Base-by-base conservation (phyloP, 2,329 filamentous ascomycete genomes). In the Aurifilum marmelostoma region DNA sequence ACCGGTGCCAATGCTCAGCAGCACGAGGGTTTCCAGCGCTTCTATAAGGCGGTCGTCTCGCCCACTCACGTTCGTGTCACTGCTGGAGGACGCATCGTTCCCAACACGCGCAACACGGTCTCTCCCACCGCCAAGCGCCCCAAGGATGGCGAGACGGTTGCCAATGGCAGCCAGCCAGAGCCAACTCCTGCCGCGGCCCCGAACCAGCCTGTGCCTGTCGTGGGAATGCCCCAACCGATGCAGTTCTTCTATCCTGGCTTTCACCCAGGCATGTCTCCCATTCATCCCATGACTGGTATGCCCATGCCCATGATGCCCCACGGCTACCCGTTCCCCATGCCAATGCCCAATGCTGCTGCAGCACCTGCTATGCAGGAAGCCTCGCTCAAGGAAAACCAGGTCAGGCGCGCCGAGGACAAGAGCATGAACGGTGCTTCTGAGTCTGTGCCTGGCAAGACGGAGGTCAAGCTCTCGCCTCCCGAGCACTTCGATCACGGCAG, bases 31-130 rank as follows among this genome's bases (percentile, higher is more conserved):
- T 91, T 91, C 73, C 85, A 89, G 76, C 83, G 85, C 65, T 91
- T 91, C 75, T 90, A 88, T 79, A 88, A 89, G 75, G 88, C 88
- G 14, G 89, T 91, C n/a, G 84, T 87, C 5, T 91, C 89, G 43
- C 89, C 89, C 9, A 89, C 87, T 18, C 88, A 91, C 76, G 85
- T 91, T 71, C 86, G 89, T 21, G 89, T 91, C 63, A 91, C 89
- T 27, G 89, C 89, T 69, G 88, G 89, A 69, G 89, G 89, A 56
- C 83, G 88, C 50, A 91, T 91, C 73, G 89, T 91, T 1, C 88
- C 88, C 63, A 91, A 91, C 74, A 89, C 84, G 43, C 83, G 88
- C 58, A 69, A 69, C 16, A 80, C 83, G 2, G 79, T 80, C 6
- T 88, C 87, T 11, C 86, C 86, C 2, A 84, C 83, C 4, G 75